Conservation (phyloP, 768 basidiomycete species). For the Mycena vulgaris region DNA sequence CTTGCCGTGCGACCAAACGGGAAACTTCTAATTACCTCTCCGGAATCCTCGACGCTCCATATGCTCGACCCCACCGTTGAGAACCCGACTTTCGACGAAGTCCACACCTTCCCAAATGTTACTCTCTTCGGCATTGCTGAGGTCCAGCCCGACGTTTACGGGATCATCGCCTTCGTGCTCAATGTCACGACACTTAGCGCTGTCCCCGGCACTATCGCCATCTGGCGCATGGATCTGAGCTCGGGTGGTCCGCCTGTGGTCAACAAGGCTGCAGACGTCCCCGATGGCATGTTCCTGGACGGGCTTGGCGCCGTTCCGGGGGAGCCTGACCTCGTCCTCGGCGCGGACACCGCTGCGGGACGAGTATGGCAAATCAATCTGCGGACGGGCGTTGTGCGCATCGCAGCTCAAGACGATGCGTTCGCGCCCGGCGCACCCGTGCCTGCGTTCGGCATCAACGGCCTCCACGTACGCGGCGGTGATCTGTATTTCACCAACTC, state of each 20-base stretch:
- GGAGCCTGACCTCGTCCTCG: constrained; percentile 26
- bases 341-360: constrained; percentile 19
- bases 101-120: constrained; percentile 29
- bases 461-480: constrained; percentile 22
- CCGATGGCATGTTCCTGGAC: constrained; percentile 20
- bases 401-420: constrained; percentile 20
- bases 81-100: constrained; percentile 18
- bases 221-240: constrained; percentile 26
- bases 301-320: constrained; percentile 21
- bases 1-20: constrained; percentile 23
- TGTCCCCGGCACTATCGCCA: constrained; percentile 18
- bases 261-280: constrained; percentile 19
- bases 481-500: constrained; percentile 23
- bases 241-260: too few relatives aligned
- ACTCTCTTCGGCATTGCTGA: constrained; percentile 23
- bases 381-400: constrained; percentile 19
- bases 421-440: constrained; percentile 15
- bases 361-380: constrained; percentile 24
- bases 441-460: too few relatives aligned
- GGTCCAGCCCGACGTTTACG: constrained; percentile 24
- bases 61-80: constrained; percentile 12
- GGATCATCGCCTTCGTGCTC: constrained; percentile 8
- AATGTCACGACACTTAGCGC: constrained; percentile 16
- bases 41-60: constrained; percentile 17
- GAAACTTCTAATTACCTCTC: constrained; percentile 24